Evolutionary conservation across 345 rosid genomes (phyloP).

Genomic region (Populus euphratica): DNA sequence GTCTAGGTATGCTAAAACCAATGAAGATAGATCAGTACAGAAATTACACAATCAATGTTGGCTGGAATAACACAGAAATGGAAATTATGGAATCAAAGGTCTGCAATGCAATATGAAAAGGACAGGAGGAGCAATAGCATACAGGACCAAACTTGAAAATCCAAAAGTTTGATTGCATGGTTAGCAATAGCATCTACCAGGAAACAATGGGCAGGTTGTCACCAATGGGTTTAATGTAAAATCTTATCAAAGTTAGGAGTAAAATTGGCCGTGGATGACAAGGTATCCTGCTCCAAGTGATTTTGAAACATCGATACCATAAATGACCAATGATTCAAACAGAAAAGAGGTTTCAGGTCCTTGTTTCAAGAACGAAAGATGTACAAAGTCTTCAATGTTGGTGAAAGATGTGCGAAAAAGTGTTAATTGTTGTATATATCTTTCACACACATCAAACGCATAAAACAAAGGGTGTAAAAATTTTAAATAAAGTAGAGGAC

Average conservation of each 20-base stretch:
- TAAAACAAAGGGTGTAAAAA: neutral
- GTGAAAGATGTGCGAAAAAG: neutral
- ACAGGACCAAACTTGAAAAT: neutral
- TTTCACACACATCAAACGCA: neutral
- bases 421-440: neutral
- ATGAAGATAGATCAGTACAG: neutral
- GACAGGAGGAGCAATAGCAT: neutral
- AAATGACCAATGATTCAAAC: neutral
- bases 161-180: constrained; percentile 2
- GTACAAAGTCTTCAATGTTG: neutral
- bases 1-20: constrained; percentile 7
- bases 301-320: neutral
- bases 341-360: neutral
- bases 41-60: neutral
- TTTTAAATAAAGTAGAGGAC: neutral
- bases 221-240: neutral
- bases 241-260: neutral
- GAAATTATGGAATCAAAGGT: neutral
- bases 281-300: neutral
- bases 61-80: neutral
- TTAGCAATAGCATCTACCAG: neutral
- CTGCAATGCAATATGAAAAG: neutral
- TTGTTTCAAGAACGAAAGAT: neutral
- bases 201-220: neutral
- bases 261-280: neutral